Conservation (phyloP, 148 eudicot species). For the Rhododendron molle region DNA sequence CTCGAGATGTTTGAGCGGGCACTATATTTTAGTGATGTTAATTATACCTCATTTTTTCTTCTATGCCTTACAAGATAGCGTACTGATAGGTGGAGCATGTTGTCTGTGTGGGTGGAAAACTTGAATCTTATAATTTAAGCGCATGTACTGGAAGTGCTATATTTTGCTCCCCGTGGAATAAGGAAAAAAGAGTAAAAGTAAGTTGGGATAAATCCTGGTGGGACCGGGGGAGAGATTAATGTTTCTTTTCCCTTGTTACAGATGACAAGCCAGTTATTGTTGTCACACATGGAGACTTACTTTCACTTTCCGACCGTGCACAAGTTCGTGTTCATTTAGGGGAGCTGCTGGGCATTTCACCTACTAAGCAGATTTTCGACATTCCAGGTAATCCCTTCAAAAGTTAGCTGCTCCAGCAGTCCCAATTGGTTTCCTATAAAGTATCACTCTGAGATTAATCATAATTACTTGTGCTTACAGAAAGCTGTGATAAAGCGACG, state of each 20-base stretch:
- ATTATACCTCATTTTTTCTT: background rate
- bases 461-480: conserved; percentile 31
- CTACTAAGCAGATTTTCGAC: conserved; percentile 73
- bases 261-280: conserved; percentile 90
- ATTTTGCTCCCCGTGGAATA: background rate
- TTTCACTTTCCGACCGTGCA: conserved; percentile 59
- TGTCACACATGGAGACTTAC: conserved; percentile 87
- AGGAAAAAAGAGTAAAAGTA: background rate
- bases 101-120: background rate
- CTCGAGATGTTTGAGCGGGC: background rate
- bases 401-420: background rate
- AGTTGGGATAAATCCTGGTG: background rate
- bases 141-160: background rate
- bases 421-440: conserved; percentile 1
- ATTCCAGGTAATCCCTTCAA: conserved; percentile 57
- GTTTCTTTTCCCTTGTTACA: conserved; percentile 23
- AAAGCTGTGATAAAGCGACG: conserved; percentile 44
- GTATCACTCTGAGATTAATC: background rate
- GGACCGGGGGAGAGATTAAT: background rate
- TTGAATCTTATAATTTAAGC: background rate
- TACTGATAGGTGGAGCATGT: background rate
- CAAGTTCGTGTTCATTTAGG: conserved; percentile 67
- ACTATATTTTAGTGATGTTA: background rate
- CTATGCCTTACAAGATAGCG: background rate
- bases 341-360: conserved; percentile 67